These are phyloP conservation scores for Clausena lansium DNA, from an alignment of 345 rosid genomes.

Conservation along the genomic window DNA sequence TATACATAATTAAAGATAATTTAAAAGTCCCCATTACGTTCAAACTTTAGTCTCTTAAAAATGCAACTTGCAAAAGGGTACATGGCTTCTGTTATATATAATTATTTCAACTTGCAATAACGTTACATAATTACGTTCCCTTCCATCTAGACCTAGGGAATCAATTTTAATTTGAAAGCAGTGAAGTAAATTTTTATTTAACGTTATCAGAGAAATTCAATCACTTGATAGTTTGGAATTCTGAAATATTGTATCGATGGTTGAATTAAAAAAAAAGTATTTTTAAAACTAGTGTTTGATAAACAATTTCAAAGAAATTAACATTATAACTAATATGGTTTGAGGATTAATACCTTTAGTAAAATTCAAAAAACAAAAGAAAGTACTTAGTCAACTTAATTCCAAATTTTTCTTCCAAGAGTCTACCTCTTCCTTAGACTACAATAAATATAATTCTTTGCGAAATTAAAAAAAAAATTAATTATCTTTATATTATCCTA, in stretches of 20 bases:
- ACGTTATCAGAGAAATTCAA: background rate
- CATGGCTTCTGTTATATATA: background rate
- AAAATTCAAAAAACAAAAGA: background rate
- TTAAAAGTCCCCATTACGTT: background rate
- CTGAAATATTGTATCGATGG: no score
- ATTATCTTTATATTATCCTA: background rate
- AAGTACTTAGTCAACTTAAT: background rate
- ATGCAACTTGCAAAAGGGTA: slow-evolving; percentile 3
- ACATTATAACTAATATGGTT: no score
- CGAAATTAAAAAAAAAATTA: background rate
- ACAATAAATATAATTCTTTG: background rate
- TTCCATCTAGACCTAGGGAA: background rate
- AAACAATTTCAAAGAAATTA: background rate
- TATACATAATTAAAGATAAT: background rate
- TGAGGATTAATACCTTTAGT: background rate
- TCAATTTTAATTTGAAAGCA: background rate
- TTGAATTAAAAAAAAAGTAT: no score
- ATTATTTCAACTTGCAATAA: background rate
- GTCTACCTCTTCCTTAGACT: background rate
- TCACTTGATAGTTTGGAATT: no score
- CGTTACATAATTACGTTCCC: background rate
- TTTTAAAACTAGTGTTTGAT: no score
- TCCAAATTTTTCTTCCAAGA: background rate
- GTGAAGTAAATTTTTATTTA: background rate
- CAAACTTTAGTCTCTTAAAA: background rate